Evolutionary conservation across 345 rosid genomes (phyloP), one percentile per base, ranked within the genome.

Genomic region (Lepidium africanum): DNA sequence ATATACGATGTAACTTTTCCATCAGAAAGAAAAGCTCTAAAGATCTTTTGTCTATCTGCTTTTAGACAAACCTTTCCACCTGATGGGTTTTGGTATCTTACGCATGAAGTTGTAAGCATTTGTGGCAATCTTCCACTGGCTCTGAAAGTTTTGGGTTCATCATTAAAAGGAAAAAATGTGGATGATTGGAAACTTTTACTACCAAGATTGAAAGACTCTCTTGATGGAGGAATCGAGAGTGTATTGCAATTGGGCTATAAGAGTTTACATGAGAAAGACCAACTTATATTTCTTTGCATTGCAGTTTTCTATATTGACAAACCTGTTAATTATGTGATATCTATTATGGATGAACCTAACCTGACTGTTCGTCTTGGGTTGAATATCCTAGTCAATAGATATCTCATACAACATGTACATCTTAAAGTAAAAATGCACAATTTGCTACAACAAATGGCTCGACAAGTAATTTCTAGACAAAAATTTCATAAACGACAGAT

Each of bases 271-370:
- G 45, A 54, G 13, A 10, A 38, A 13, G 50, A 56, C 7, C 39
- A 70, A 63, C 3, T 4, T 2, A 36, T 74, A 4, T 80, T 80
- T 70, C 63, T 74, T 8, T 65, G 56, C 30, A 66, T 80, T 33
- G 78, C 76, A 16, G 12, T 46, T 23, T 46, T 46, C 50, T 46
- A 16, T 1, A 46, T 1, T 9, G 0, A 8, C 8, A 1, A 9
- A 46, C 12, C 12, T 45, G 21, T 45, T 16, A 10, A 45, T 45
- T 5, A 45, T 45, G 49, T 73, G 16, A 19, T 1, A 10, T 6
- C 19, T 7, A 40, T 70, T 6, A 32, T 73, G 0, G 70, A 27
- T 0, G 47, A 35, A 3, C 19, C 42, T 42, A 45, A 72, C 23
- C 9, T 9, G 27, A 3, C 50, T 10, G 13, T 35, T 19, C 14